Conservation (phyloP, 108 stramenopile genomes). For the Cyclotella kingstonii region DNA sequence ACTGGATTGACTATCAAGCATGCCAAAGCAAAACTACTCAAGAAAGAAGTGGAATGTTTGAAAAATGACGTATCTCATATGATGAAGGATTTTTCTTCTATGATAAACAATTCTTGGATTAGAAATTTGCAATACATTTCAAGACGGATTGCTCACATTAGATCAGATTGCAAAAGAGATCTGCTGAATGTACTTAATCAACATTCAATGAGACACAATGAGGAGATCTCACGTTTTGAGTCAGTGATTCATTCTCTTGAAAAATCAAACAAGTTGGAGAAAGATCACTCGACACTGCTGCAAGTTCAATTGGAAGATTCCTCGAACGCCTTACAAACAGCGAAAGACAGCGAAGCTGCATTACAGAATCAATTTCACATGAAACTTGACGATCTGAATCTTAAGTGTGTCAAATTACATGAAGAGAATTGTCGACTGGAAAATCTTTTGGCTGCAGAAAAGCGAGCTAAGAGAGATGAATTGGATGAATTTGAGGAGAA, state of each 20-base stretch:
- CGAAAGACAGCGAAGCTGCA: neutral
- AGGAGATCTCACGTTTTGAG: slow-evolving; percentile 16
- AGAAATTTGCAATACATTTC: slow-evolving; percentile 2
- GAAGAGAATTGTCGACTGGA: slow-evolving; percentile 9
- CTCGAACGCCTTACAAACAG: neutral
- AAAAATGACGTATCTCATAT: slow-evolving; percentile 2
- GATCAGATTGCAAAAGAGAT: slow-evolving; percentile 6
- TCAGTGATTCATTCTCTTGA: slow-evolving; percentile 8
- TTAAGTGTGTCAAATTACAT: slow-evolving; percentile 4
- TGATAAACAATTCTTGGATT: slow-evolving; percentile 2
- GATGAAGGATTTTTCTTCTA: neutral
- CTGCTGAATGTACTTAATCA: slow-evolving; percentile 8
- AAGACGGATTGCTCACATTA: neutral
- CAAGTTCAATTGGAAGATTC: slow-evolving; percentile 4
- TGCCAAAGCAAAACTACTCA: neutral
- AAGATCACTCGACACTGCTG: slow-evolving; percentile 5
- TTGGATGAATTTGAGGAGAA: slow-evolving; percentile 10
- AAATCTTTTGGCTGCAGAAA: slow-evolving; percentile 8
- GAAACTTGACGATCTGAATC: neutral
- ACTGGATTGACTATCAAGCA: neutral
- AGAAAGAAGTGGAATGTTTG: slow-evolving; percentile 1
- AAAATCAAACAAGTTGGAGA: slow-evolving; percentile 1
- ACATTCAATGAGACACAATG: slow-evolving; percentile 9
- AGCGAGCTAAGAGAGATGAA: slow-evolving; percentile 9
- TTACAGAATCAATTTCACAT: neutral